These are phyloP conservation scores for Monilinia polystroma DNA, from an alignment of 2,329 filamentous ascomycete species.

Conservation along the genomic window DNA sequence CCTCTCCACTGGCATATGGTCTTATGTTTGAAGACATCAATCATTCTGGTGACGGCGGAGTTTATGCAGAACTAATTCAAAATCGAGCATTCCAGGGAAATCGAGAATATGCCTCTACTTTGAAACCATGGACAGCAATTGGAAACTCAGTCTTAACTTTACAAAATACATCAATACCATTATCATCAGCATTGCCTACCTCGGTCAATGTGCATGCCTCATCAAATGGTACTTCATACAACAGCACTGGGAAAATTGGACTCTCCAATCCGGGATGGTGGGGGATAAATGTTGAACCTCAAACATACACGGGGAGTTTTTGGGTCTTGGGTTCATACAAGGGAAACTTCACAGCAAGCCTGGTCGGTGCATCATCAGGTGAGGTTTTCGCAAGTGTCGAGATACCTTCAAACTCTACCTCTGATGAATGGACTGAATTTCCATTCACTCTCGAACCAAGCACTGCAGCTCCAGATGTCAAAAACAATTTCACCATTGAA, in stretches of 20 bases:
- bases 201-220: constrained; percentile 32
- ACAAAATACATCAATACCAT: constrained; percentile 39
- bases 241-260: constrained; percentile 43
- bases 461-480: constrained; percentile 39
- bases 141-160: constrained; percentile 32
- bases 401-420: constrained; percentile 26
- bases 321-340: constrained; percentile 27
- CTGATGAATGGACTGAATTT: constrained; percentile 30
- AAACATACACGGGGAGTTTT: constrained; percentile 37
- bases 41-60: constrained; percentile 38
- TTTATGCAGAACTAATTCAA: constrained; percentile 66
- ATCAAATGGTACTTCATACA: not conserved
- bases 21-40: constrained; percentile 41
- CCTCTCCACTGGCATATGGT: constrained; percentile 36
- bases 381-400: constrained; percentile 31
- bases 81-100: constrained; percentile 67
- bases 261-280: constrained; percentile 56
- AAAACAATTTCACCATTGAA: constrained; percentile 56
- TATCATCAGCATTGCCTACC: constrained; percentile 34
- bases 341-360: constrained; percentile 22
- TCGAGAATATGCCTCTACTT: constrained; percentile 49
- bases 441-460: constrained; percentile 18
- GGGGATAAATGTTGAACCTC: constrained; percentile 47
- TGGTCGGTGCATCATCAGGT: constrained; percentile 27
- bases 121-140: constrained; percentile 40